These are phyloP conservation scores for Neurospora sp. DNA, from an alignment of 495 filamentous ascomycete genomes.

Conservation along the genomic window DNA sequence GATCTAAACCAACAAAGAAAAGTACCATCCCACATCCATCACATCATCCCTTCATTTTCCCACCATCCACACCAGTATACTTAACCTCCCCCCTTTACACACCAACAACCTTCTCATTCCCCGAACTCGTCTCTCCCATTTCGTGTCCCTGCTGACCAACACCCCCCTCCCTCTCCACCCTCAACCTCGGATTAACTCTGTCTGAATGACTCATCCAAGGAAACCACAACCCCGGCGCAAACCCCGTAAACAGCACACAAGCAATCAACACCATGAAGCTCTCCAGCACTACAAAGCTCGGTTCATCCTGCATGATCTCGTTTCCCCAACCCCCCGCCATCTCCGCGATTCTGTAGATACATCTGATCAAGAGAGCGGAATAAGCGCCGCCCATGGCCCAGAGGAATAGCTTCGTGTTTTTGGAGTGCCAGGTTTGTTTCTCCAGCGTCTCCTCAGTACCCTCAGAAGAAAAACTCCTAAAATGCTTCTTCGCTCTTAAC, in stretches of 20 bases:
- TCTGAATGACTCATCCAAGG: slow-evolving; percentile 25
- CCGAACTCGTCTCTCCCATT: background rate
- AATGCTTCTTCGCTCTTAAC: slow-evolving; percentile 24
- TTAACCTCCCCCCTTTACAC: background rate
- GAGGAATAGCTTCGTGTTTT: slow-evolving; percentile 44
- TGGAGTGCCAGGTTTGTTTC: slow-evolving; percentile 17
- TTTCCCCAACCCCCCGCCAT: slow-evolving; percentile 63
- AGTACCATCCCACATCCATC: background rate
- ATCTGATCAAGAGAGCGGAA: slow-evolving; percentile 50
- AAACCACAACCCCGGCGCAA: slow-evolving; percentile 31
- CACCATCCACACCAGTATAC: background rate
- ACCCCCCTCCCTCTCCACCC: background rate
- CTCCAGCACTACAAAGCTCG: slow-evolving; percentile 54
- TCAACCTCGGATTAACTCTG: background rate
- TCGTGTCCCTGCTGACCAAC: background rate
- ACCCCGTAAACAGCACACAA: slow-evolving; percentile 23
- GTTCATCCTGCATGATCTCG: slow-evolving; percentile 55
- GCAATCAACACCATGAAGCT: slow-evolving; percentile 31
- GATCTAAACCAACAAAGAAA: background rate
- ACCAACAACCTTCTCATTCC: background rate
- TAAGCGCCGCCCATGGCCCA: slow-evolving; percentile 46
- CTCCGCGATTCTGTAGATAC: slow-evolving; percentile 59
- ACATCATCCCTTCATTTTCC: background rate
- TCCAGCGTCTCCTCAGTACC: slow-evolving; percentile 17
- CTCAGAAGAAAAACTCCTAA: slow-evolving; percentile 10